A percentile compares a stretch with the other conserved stretches of the same genome.
Conservation (phyloP, 148 eudicot genomes). For the Silene latifolia region DNA sequence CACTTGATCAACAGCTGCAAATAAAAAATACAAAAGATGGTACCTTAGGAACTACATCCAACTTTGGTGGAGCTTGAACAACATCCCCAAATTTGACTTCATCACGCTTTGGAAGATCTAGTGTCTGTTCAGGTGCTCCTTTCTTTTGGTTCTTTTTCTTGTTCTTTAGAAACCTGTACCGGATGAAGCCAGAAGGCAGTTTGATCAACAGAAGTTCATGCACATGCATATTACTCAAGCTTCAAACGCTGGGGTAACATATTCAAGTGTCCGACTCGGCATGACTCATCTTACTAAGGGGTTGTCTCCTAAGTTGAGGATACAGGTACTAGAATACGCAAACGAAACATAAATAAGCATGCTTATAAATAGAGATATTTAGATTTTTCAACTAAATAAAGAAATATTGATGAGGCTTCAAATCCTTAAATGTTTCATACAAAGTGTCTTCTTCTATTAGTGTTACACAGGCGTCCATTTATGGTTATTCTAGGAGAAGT, state of each 20-base stretch:
- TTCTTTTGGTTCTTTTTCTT: constrained; percentile 67
- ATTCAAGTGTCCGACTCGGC: not conserved
- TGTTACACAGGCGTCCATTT: not conserved
- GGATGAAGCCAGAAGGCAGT: not conserved
- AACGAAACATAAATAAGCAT: not conserved
- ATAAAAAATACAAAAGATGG: not conserved
- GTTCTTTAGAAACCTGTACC: constrained; percentile 58
- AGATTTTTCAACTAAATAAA: too few species aligned
- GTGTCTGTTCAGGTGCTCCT: constrained; percentile 35
- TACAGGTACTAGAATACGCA: not conserved
- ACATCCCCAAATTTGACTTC: constrained; percentile 81
- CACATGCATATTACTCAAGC: not conserved
- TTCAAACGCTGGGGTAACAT: not conserved
- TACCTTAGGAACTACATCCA: constrained; percentile 53
- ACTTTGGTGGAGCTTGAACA: constrained; percentile 81
- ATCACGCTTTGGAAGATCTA: constrained; percentile 58
- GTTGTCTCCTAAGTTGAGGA: not conserved
- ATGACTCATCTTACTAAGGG: not conserved
- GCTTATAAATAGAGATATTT: too few species aligned
- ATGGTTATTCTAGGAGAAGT: not conserved
- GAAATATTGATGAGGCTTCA: not conserved
- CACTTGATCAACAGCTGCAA: not conserved
- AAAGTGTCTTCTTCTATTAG: not conserved
- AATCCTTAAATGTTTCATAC: not conserved
- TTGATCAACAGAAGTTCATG: constrained; percentile 1